Base-by-base conservation (phyloP, 257 asterid genomes). In the Perilla frutescens region DNA sequence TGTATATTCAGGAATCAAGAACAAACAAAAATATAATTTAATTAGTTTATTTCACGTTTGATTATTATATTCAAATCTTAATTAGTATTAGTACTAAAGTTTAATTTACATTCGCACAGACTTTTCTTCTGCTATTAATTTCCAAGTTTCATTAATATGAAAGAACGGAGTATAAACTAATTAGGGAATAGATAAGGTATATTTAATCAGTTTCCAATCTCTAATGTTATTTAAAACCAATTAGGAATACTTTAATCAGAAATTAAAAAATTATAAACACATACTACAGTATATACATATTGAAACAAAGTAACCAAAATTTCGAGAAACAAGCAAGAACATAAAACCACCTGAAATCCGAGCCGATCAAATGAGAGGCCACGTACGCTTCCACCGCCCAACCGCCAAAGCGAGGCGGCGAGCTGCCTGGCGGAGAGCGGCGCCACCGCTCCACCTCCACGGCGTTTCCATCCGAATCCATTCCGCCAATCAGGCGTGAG, bases 331-430 rank as follows among this genome's bases (percentile, higher is more conserved):
- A 6, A 15, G 34, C 26, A 20, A 6, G 9, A 49, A 8, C 1
- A 32, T 10, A 34, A 15, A 5, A 61, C 8, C 62, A 86, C 87
- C 87, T 85, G 59, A 56, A 80, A 56, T 43, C 73, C 63, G 39
- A 78, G 67, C 37, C 76, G 84, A 75, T 69, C 81, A 45, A 72
- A 58, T 1, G 66, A 66, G 34, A 60, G 66, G 37, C 76, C 77
- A 45, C 61, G 58, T 56, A 66, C 62, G 7, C 73, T 81, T 74
- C 74, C 82, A 3, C 49, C 68, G 29, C 34, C 75, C 62, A 76
- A 73, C 58, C 45, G 86, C 91, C 93, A 87, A 63, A 87, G 59
- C 12, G 79, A 76, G 51, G 96, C 96, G 39, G 84, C 90, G 57
- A 89, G 86, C 72, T 80, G 87, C 83, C 96, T 77, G 7, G 86